These are phyloP conservation scores for Ustanciosporium gigantosporum DNA, from an alignment of 1,284 basidiomycete species.

Conservation along the genomic window DNA sequence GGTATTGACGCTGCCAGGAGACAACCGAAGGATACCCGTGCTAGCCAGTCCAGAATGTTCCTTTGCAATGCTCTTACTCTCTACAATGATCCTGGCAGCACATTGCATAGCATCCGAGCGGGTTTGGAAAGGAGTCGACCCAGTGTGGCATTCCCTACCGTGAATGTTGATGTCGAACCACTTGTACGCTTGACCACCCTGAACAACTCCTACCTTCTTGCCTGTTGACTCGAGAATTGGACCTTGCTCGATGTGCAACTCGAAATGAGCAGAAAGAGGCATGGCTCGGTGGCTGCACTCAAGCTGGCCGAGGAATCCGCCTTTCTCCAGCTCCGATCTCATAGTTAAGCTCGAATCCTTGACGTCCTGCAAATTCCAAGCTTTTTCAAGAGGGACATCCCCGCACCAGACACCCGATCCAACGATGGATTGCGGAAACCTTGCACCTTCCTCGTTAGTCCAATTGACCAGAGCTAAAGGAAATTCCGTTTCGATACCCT, in stretches of 20 bases:
- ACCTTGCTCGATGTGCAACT: conserved; percentile 39
- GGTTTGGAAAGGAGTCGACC: conserved; percentile 30
- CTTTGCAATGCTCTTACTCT: conserved; percentile 33
- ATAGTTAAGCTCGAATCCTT: conserved; percentile 20
- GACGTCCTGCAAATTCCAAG: conserved; percentile 22
- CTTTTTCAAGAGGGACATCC: conserved; percentile 26
- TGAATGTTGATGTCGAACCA: conserved; percentile 33
- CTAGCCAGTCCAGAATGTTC: conserved; percentile 18
- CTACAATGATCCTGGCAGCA: conserved; percentile 27
- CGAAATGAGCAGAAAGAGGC: conserved; percentile 32
- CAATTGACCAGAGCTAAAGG: conserved; percentile 27
- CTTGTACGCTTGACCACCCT: conserved; percentile 34
- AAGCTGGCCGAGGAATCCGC: conserved; percentile 20
- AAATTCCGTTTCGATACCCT: conserved; percentile 11
- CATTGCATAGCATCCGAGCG: conserved; percentile 35
- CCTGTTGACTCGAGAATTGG: conserved; percentile 27
- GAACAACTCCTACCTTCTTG: conserved; percentile 25
- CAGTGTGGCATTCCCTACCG: conserved; percentile 29
- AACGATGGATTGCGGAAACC: conserved; percentile 43
- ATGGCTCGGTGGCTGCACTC: conserved; percentile 24
- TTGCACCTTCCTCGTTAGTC: conserved; percentile 36
- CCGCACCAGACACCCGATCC: conserved; percentile 54
- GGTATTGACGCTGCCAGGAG: conserved; percentile 33
- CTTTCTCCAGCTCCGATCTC: conserved; percentile 27
- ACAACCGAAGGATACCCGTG: conserved; percentile 31